Evolutionary conservation across 768 basidiomycete species (phyloP), one percentile per base, ranked within the genome.

Genomic region (Lactifluus volemus): DNA sequence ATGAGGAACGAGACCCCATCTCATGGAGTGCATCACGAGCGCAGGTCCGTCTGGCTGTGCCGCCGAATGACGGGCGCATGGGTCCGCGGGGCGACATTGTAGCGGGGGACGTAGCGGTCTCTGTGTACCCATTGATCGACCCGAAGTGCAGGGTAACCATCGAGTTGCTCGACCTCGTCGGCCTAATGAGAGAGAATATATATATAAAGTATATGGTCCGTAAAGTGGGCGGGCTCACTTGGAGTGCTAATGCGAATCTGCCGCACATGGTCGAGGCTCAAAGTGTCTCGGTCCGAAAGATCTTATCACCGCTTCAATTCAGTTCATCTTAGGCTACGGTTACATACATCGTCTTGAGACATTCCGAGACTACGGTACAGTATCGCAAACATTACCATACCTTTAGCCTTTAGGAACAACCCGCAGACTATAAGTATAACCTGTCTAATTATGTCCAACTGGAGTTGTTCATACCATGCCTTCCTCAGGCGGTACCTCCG

Each of bases 1-100:
- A 69, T 89, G 84, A 0, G 90, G 92, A 2, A 93, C 82, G 1
- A 95, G 77, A 7, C 95, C 94, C 94, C 94, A 98, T 60, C 80
- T 85, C 91, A 92, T 92, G 0, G 88, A 86, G 39, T 91, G 88
- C 63, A 95, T 70, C 25, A 88, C 74, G 19, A 85, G 72, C 12
- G 71, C 34, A n/a, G 68, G 11, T 39, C 67, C 48, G 34, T 62
- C 58, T 9, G 55, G 55, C 19, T 58, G 34, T 36, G 32, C 64
- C 84, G 81, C 32, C 77, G 75, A 36, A 95, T 76, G 39, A 95
- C 88, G 21, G 92, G 89, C 0, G 84, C 87, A 53, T 86, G 77
- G 0, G 88, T 81, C 49, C 85, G 86, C 0, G 93, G 93, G 0
- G 92, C 90, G 61, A 94, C 82, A 70, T 95, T 95, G 70, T 90